phyloP scores from a whole-genome alignment of 306 rosid genomes.

The Dalbergia cultrata region DNA sequence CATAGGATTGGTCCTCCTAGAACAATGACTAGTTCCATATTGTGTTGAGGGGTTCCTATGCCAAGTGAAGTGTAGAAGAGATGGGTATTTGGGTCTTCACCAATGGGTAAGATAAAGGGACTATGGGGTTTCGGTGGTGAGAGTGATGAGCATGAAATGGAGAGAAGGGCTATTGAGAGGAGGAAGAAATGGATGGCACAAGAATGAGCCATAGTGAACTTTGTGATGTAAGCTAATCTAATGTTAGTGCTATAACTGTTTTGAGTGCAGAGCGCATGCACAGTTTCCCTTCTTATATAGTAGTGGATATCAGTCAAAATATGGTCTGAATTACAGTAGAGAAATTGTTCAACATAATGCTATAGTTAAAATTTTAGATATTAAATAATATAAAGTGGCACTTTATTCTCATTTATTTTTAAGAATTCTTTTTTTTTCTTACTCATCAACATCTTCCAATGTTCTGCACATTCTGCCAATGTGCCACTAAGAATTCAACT shows the following conservation, averaged over 20 bases:
- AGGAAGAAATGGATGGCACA: background rate
- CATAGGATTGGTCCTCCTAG: slow-evolving; percentile 49
- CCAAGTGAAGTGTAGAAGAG: slow-evolving; percentile 36
- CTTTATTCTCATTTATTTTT: background rate
- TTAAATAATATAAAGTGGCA: background rate
- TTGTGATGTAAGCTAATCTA: background rate
- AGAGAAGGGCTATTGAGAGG: slow-evolving; percentile 26
- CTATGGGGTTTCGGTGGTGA: background rate
- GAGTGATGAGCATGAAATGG: background rate
- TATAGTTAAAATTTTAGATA: no score
- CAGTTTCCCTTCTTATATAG: slow-evolving; percentile 16
- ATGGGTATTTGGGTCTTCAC: slow-evolving; percentile 46
- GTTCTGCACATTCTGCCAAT: background rate
- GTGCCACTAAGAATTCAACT: background rate
- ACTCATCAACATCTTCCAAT: background rate
- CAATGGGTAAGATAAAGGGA: slow-evolving; percentile 39
- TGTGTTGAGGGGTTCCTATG: slow-evolving; percentile 48
- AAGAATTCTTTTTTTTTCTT: background rate
- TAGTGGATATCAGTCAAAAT: background rate
- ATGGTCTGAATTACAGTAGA: no score
- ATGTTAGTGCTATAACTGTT: background rate
- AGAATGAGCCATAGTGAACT: slow-evolving; percentile 37
- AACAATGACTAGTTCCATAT: slow-evolving; percentile 36
- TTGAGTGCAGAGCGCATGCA: background rate
- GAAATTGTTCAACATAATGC: no score